phyloP scores from a whole-genome alignment of 208 protist genomes.

The Wallacemonas collosoma region DNA sequence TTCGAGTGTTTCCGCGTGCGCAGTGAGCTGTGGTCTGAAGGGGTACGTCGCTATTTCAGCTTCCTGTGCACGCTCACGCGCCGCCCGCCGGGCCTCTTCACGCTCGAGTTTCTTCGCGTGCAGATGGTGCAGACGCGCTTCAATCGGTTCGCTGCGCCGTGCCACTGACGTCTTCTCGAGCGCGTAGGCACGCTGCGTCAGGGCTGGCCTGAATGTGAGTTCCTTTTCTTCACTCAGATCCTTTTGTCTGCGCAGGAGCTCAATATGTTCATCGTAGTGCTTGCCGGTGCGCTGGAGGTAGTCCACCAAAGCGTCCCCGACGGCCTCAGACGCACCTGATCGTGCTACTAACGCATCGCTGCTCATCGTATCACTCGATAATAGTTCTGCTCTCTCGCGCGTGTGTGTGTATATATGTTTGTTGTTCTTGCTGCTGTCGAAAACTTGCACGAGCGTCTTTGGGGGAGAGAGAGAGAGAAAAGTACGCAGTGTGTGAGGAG shows the following conservation, averaged over 20 bases:
- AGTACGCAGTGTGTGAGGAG: too few species aligned
- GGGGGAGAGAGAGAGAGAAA: too few species aligned
- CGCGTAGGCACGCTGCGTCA: conserved; percentile 50
- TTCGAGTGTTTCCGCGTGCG: conserved; percentile 25
- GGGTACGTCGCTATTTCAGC: conserved; percentile 27
- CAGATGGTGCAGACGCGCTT: conserved; percentile 60
- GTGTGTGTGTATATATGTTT: neutral
- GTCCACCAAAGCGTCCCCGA: conserved; percentile 45
- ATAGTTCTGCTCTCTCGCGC: neutral
- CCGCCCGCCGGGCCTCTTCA: conserved; percentile 32
- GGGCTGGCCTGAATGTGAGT: conserved; percentile 51
- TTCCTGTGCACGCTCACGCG: conserved; percentile 21
- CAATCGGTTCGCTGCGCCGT: conserved; percentile 47
- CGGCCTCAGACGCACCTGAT: neutral
- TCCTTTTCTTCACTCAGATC: conserved; percentile 39
- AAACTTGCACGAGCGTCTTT: too few species aligned
- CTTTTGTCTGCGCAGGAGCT: conserved; percentile 59
- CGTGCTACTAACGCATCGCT: neutral
- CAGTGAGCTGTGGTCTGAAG: conserved; percentile 46
- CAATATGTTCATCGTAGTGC: conserved; percentile 64
- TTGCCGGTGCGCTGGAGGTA: conserved; percentile 63
- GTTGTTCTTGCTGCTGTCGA: neutral
- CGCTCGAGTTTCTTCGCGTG: conserved; percentile 40
- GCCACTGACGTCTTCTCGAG: conserved; percentile 28
- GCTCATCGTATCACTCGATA: neutral